phyloP scores from a whole-genome alignment of 2,329 filamentous ascomycete genomes.

The Triangularia verruculosa region DNA sequence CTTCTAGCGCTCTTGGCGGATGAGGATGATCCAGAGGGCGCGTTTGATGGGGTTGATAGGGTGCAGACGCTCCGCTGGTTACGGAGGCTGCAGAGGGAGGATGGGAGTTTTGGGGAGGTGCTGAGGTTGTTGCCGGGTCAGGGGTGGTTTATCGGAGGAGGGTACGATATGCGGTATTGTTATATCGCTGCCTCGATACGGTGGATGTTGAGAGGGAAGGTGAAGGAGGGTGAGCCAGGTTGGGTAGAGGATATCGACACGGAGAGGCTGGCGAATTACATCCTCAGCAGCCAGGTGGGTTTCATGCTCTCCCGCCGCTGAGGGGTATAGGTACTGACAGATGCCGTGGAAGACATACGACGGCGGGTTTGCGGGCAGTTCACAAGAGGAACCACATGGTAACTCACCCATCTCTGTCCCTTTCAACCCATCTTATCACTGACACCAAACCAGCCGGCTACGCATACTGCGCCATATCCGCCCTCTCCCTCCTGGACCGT shows the following conservation, averaged over 20 bases:
- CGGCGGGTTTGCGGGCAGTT: conserved; percentile 76
- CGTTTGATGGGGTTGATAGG: conserved; percentile 64
- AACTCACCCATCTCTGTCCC: conserved; percentile 28
- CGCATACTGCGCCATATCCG: conserved; percentile 81
- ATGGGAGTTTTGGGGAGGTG: conserved; percentile 91
- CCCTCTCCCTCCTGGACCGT: conserved; percentile 71
- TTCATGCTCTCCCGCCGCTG: not conserved
- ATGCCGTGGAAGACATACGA: conserved; percentile 79
- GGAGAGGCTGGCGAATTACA: conserved; percentile 64
- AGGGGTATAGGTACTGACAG: conserved; percentile 16
- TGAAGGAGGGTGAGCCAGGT: conserved; percentile 47
- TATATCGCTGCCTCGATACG: conserved; percentile 79
- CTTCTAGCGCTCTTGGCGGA: conserved; percentile 57
- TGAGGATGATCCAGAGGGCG: conserved; percentile 37
- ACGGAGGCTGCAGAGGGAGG: conserved; percentile 67
- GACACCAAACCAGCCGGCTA: conserved; percentile 65
- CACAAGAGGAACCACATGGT: conserved; percentile 81
- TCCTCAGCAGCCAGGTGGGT: conserved; percentile 39
- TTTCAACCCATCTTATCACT: not conserved
- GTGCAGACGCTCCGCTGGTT: conserved; percentile 71
- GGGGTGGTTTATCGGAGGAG: conserved; percentile 62
- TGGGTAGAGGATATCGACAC: conserved; percentile 72
- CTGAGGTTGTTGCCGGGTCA: conserved; percentile 46
- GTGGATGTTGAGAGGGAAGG: conserved; percentile 71
- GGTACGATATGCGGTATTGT: conserved; percentile 81